A percentile compares a stretch with the other conserved stretches of the same genome.
Evolutionary conservation across 2,329 filamentous ascomycete species (phyloP).

Genomic region (Penicillium frequentans): DNA sequence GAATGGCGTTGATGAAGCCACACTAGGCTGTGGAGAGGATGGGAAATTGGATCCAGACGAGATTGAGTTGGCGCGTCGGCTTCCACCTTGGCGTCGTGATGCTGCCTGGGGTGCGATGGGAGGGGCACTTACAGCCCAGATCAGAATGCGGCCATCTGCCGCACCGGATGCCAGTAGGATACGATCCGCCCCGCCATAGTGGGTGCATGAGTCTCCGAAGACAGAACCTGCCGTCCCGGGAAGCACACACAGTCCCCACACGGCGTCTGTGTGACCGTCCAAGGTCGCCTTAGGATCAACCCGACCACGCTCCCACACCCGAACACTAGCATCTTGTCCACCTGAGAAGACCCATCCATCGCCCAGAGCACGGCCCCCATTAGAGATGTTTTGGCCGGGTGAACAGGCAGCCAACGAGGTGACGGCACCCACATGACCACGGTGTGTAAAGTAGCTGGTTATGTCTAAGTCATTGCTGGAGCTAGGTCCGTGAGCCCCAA

Average conservation of each 20-base stretch:
- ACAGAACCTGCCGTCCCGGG: conserved; percentile 78
- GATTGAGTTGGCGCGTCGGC: conserved; percentile 86
- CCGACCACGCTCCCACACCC: conserved; percentile 91
- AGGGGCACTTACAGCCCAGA: conserved; percentile 92
- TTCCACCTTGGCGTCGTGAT: conserved; percentile 69
- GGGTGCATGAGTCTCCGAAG: conserved; percentile 70
- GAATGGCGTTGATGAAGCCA: conserved; percentile 82
- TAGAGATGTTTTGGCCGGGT: conserved; percentile 82
- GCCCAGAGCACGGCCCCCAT: conserved; percentile 80
- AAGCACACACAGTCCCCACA: conserved; percentile 92
- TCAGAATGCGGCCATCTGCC: conserved; percentile 85
- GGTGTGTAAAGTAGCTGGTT: conserved; percentile 89
- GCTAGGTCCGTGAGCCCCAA: conserved; percentile 52
- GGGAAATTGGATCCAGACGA: conserved; percentile 92
- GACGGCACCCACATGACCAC: conserved; percentile 88
- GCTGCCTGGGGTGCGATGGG: conserved; percentile 79
- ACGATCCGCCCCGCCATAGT: conserved; percentile 78
- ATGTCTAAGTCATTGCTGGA: conserved; percentile 82
- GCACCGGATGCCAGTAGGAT: conserved; percentile 88
- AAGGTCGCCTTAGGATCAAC: conserved; percentile 94
- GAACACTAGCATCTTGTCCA: conserved; percentile 87
- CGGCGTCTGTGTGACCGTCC: conserved; percentile 90
- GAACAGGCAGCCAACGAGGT: conserved; percentile 85
- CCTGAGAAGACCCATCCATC: conserved; percentile 99
- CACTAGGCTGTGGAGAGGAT: conserved; percentile 83